phyloP scores from a whole-genome alignment of 2,329 filamentous ascomycete species.

The Hypoxylon sp. region DNA sequence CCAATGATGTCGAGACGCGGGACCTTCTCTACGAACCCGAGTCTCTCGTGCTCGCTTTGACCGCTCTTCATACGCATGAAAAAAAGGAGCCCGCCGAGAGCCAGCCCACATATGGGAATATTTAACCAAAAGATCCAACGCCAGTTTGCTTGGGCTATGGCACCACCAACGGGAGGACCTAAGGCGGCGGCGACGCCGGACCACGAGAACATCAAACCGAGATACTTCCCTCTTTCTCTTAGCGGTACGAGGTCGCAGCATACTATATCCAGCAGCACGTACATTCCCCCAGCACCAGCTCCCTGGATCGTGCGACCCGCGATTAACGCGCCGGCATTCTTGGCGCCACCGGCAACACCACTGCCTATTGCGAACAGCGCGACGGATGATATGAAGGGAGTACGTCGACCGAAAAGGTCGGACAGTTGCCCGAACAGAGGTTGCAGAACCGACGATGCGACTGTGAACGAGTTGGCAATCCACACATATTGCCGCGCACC shows the following conservation, averaged over 20 bases:
- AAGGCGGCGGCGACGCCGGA: constrained; percentile 45
- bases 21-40: no score
- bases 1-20: constrained; percentile 49
- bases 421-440: constrained; percentile 55
- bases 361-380: constrained; percentile 56
- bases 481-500: constrained; percentile 25
- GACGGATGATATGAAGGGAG: constrained; percentile 47
- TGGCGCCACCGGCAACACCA: constrained; percentile 54
- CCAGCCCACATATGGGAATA: constrained; percentile 43
- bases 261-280: constrained; percentile 55
- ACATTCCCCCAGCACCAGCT: constrained; percentile 40
- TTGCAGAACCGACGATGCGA: constrained; percentile 49
- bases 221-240: constrained; percentile 52
- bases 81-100: constrained; percentile 40
- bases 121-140: constrained; percentile 53
- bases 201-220: constrained; percentile 43
- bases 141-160: constrained; percentile 43
- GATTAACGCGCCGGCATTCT: constrained; percentile 52
- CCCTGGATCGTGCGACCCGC: constrained; percentile 53
- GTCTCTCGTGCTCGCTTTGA: constrained; percentile 10
- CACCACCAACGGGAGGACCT: constrained; percentile 44
- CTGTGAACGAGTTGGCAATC: constrained; percentile 28
- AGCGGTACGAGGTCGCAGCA: constrained; percentile 59
- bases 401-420: constrained; percentile 57
- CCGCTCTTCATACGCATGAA: constrained; percentile 41